These are phyloP conservation scores for Cylindrotheca closterium DNA, from an alignment of 108 stramenopile species.

Conservation along the genomic window DNA sequence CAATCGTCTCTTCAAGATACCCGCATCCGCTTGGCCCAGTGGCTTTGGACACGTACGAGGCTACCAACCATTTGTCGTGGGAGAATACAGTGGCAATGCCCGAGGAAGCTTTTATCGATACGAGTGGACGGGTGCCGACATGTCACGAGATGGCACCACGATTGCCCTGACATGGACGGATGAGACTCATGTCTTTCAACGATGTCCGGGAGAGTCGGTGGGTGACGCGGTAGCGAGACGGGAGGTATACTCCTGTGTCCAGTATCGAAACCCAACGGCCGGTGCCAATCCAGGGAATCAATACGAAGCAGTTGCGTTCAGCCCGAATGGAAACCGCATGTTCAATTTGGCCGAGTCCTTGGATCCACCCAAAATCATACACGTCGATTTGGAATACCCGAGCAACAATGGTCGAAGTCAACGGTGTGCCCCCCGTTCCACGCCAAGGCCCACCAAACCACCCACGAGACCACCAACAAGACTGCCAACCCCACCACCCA, in stretches of 20 bases:
- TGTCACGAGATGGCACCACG: neutral
- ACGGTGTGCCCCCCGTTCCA: too few species aligned
- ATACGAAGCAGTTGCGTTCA: neutral
- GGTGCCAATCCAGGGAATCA: neutral
- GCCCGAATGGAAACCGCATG: neutral
- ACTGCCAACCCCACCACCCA: neutral
- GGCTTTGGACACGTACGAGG: neutral
- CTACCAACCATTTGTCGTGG: neutral
- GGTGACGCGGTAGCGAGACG: neutral
- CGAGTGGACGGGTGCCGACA: constrained; percentile 2
- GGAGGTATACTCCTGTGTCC: neutral
- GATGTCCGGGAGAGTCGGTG: neutral
- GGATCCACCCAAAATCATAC: neutral
- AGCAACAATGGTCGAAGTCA: too few species aligned
- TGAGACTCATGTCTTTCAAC: neutral
- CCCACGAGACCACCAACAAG: too few species aligned
- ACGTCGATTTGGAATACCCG: neutral
- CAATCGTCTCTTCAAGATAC: neutral
- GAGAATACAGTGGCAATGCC: neutral
- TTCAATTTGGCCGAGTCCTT: neutral
- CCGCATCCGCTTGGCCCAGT: constrained; percentile 2
- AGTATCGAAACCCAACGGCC: neutral
- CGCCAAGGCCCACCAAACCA: neutral
- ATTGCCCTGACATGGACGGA: constrained; percentile 1
- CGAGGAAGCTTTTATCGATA: neutral